These are phyloP conservation scores for Vicia sativa DNA, from an alignment of 306 rosid species.

Conservation along the genomic window DNA sequence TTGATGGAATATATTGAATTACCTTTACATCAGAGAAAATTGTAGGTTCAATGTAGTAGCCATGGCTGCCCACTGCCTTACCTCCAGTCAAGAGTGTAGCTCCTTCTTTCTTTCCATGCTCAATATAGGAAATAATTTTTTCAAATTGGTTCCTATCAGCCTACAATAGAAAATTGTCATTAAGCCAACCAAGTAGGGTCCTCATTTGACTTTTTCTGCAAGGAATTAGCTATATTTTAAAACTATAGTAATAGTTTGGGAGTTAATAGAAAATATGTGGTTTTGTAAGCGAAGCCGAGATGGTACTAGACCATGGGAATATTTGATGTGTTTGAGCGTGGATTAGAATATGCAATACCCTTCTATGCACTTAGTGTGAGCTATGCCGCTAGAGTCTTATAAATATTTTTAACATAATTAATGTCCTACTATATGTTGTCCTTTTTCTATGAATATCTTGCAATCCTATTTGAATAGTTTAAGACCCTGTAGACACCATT, in stretches of 20 bases:
- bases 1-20: not conserved
- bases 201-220: not conserved
- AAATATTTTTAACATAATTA: not conserved
- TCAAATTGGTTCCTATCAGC: conserved; percentile 62
- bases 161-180: conserved; percentile 38
- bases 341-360: too few species aligned
- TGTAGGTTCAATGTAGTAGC: conserved; percentile 80
- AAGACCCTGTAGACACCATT: not conserved
- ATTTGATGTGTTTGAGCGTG: too few species aligned
- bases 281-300: too few species aligned
- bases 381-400: not conserved
- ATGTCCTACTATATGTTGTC: not conserved
- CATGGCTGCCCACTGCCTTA: conserved; percentile 52
- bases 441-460: too few species aligned
- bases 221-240: not conserved
- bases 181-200: not conserved
- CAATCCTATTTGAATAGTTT: not conserved
- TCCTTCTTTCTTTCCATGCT: conserved; percentile 80
- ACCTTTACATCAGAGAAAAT: conserved; percentile 73
- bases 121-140: conserved; percentile 65
- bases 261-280: not conserved
- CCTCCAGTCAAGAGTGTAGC: conserved; percentile 82
- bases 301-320: too few species aligned
- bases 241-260: not conserved
- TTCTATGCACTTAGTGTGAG: too few species aligned